Conservation (phyloP, 441 rosid species). For the Adansonia gregorii region DNA sequence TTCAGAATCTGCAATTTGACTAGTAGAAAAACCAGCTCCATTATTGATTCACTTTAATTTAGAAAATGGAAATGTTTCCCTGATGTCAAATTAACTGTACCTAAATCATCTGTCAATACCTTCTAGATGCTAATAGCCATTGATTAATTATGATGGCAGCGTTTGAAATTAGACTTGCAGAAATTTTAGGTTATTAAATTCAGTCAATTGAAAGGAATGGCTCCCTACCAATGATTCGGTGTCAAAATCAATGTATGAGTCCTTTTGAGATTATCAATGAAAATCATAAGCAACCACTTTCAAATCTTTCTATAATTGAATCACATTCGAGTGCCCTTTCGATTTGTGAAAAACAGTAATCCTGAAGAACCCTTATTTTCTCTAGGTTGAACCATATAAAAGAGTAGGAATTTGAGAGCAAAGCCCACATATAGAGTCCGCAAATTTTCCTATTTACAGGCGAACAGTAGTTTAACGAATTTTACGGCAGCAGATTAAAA, state of each 20-base stretch:
- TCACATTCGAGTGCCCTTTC: background rate
- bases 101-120: too few species aligned
- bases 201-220: background rate
- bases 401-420: background rate
- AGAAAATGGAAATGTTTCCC: background rate
- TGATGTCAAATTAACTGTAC: too few species aligned
- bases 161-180: too few species aligned
- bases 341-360: background rate
- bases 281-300: background rate
- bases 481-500: too few species aligned
- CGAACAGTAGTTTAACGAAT: too few species aligned
- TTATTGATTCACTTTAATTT: background rate
- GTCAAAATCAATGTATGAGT: too few species aligned
- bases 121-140: background rate
- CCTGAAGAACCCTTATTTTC: background rate
- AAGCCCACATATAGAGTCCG: background rate
- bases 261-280: background rate
- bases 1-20: slow-evolving; percentile 5
- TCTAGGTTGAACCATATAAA: background rate
- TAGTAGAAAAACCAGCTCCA: background rate
- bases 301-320: background rate
- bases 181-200: too few species aligned
- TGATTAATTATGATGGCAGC: background rate
- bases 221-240: background rate
- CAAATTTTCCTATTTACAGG: too few species aligned